Evolutionary conservation across 1,139 yeast genomes (phyloP), one percentile per base, ranked within the genome.

Genomic region (Geotrichum candidum): DNA sequence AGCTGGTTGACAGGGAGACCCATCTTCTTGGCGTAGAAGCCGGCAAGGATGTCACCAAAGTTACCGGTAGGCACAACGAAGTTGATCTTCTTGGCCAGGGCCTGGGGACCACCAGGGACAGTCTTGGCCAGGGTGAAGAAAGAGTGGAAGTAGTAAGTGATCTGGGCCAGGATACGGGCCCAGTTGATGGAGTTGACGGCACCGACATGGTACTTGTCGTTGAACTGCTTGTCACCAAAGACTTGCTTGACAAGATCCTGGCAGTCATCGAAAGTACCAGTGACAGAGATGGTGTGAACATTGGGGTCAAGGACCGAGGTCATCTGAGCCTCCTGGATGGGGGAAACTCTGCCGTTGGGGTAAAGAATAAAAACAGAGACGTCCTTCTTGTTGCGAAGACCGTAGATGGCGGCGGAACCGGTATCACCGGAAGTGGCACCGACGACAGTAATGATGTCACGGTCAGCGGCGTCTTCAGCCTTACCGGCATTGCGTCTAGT

Each of bases 361-460:
- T 92, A 94, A 68, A 95, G 80, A 67, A 94, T 94, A 76, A 94
- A 95, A 41, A 94, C 99, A 51, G 96, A 88, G 35, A 94, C 97
- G 74, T 95, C 98, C 77, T 91, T 88, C 78, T 94, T 94, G 73
- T 96, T 96, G 78, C 99, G 84, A 69, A 94, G 83, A 62, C 99
- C 99, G 77, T 94, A 94, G 68, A 94, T 94, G 65, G 99, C 99
- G 60, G 99, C 99, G 57, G 97, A 89, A 60, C 99, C 99, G 56
- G 99, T 94, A 73, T 94, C 99, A 71, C 99, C 99, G 60, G 96
- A 89, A 33, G 99, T 94, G 54, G 99, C 99, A 70, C 99, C 99
- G 64, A 94, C 97, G 67, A 94, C 99, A 51, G 99, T 94, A 70
- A 94, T 82, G 65, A 84, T 83, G 69, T 90, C 95, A 71, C 95